These are phyloP conservation scores for Trametes pubescens DNA, from an alignment of 1,284 basidiomycete genomes.

Conservation along the genomic window DNA sequence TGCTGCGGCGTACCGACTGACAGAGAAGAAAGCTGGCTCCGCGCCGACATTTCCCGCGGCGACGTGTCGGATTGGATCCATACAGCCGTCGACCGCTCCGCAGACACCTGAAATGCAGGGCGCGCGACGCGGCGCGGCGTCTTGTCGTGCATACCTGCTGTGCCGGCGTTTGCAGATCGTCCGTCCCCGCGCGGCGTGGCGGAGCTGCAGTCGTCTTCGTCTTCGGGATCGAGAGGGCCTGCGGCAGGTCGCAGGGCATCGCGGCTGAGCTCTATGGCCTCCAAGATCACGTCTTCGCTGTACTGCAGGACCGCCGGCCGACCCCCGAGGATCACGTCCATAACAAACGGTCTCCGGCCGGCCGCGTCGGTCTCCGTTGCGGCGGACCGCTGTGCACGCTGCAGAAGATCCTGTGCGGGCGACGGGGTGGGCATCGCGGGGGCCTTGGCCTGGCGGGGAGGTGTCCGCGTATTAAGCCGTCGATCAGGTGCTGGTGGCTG, in stretches of 20 bases:
- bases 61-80: slow-evolving; percentile 42
- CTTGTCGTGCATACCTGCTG: slow-evolving; percentile 27
- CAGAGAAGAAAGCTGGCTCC: slow-evolving; percentile 22
- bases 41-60: slow-evolving; percentile 20
- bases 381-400: slow-evolving; percentile 33
- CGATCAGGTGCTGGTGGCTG: slow-evolving; percentile 28
- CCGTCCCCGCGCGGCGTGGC: slow-evolving; percentile 50
- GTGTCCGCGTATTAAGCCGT: slow-evolving; percentile 16
- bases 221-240: slow-evolving; percentile 41
- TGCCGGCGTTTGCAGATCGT: slow-evolving; percentile 45
- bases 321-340: slow-evolving; percentile 42
- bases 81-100: slow-evolving; percentile 54
- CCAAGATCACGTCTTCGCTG: slow-evolving; percentile 39
- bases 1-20: slow-evolving; percentile 31
- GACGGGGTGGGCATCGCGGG: slow-evolving; percentile 31
- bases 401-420: slow-evolving; percentile 34
- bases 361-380: slow-evolving; percentile 27
- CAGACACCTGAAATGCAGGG: slow-evolving; percentile 51
- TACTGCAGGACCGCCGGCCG: slow-evolving; percentile 32
- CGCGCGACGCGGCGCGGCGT: slow-evolving; percentile 30
- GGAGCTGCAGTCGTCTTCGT: slow-evolving; percentile 38
- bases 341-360: slow-evolving; percentile 37
- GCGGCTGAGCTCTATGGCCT: slow-evolving; percentile 39
- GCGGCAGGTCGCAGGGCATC: slow-evolving; percentile 30
- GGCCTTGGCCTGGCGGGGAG: slow-evolving; percentile 18